phyloP scores from a whole-genome alignment of 805 yeast species.

The Ogataea methylovora region DNA sequence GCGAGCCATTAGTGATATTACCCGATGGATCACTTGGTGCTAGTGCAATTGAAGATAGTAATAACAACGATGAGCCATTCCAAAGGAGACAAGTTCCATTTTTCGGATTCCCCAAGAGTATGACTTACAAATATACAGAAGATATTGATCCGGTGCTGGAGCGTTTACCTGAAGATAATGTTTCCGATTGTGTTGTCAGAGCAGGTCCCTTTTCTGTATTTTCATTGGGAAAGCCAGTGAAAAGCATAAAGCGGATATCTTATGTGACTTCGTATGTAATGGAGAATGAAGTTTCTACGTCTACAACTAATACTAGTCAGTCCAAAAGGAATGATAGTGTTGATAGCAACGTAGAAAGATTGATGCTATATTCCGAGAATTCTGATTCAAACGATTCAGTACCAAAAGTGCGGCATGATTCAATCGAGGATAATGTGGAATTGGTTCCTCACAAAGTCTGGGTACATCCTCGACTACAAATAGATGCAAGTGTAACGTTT shows the following conservation, averaged over 20 bases:
- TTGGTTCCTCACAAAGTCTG: slow-evolving; percentile 23
- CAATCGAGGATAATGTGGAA: no score
- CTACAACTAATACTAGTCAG: no score
- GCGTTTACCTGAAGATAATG: slow-evolving; percentile 2
- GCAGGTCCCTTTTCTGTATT: slow-evolving; percentile 1
- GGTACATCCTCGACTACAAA: slow-evolving; percentile 26
- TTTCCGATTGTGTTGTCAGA: slow-evolving; percentile 4
- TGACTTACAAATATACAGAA: slow-evolving; percentile 29
- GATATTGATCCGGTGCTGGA: slow-evolving; percentile 33
- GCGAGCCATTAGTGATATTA: slow-evolving; percentile 29
- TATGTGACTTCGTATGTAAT: no score
- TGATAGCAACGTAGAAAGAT: no score
- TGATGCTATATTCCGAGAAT: no score
- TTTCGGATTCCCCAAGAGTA: slow-evolving; percentile 29
- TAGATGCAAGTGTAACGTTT: slow-evolving; percentile 24
- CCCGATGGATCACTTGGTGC: slow-evolving; percentile 14
- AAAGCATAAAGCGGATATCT: no score
- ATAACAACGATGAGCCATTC: slow-evolving; percentile 13
- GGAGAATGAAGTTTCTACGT: no score
- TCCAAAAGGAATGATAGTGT: no score
- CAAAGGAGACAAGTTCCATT: slow-evolving; percentile 40
- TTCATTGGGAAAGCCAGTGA: no score
- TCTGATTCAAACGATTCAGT: no score
- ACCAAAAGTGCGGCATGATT: no score
- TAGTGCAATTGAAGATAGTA: slow-evolving; percentile 2